Base-by-base conservation (phyloP, 108 stramenopile species). In the Schizochytrium sp. region DNA sequence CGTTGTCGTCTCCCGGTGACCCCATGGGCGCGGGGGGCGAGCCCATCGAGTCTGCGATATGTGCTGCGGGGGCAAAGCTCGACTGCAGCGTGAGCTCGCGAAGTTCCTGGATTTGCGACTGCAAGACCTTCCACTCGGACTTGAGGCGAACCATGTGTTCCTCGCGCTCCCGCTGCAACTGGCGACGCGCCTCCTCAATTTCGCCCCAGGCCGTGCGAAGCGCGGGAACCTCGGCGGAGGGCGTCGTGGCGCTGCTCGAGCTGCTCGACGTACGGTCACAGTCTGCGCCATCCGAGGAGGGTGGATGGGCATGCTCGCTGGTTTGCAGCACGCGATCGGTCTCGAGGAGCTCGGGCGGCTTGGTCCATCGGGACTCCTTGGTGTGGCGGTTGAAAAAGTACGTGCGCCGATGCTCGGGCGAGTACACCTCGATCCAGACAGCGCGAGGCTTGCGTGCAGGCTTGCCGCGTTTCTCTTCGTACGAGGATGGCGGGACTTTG, bases 351-450 rank as follows among this genome's bases (percentile, higher is more conserved):
- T 83, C 76, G 25, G 45, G 45, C 6, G 76, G 76, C 76, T 53
- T 47, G n/a, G 76, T 83, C 76, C 76, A 83, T 3, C 76, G 45
- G 10, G 48, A 53, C 51, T 83, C 76, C 76, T 83, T 83, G 2
- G 76, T 83, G 76, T 23, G 45, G 51, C 76, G 76, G 51, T 83
- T 83, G 76, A 83, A 83, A 34, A 83, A 83, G 76, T 83, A 83
- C 51, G 76, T 83, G 51, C 76, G 76, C 48, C 51, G 12, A 4
- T 83, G 51, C 51, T 83, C 19, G 4, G 76, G 76, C 51, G 76
- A 83, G 76, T 83, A 83, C 45, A 83, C 76, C 51, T 83, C 76
- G 48, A 83, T 53, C 76, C 76, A 83, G 25, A 41, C 25, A 10
- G 63, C 63, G 10, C 63, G 63, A 18, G 63, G 25, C 41, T 18